phyloP scores from a whole-genome alignment of 768 basidiomycete species.

The Tremella yokohamensis region DNA sequence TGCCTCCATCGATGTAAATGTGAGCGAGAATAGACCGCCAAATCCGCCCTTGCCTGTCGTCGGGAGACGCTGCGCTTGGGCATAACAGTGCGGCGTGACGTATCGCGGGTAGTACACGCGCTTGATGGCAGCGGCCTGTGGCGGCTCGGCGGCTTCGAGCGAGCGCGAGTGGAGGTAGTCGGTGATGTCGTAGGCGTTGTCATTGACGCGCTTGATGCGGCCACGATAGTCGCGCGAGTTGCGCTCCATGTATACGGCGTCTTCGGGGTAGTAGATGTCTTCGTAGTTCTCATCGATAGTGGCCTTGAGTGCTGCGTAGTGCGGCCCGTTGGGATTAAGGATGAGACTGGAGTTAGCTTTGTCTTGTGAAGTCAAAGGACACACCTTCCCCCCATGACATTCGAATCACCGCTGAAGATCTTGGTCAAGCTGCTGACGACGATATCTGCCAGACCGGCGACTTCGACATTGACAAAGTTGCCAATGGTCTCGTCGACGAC shows the following conservation, averaged over 20 bases:
- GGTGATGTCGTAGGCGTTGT: conserved; percentile 76
- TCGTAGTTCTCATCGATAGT: conserved; percentile 64
- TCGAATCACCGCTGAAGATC: conserved; percentile 88
- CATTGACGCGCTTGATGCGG: conserved; percentile 72
- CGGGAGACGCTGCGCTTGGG: conserved; percentile 59
- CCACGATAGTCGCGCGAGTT: conserved; percentile 88
- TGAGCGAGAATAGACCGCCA: conserved; percentile 82
- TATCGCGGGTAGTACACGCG: conserved; percentile 89
- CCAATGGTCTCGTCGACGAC: conserved; percentile 93
- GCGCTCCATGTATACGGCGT: conserved; percentile 94
- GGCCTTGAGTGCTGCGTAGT: conserved; percentile 66
- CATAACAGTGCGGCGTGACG: conserved; percentile 67
- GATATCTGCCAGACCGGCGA: conserved; percentile 78
- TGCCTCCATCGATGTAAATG: conserved; percentile 67
- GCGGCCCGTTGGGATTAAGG: conserved; percentile 71
- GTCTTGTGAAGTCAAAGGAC: conserved; percentile 30
- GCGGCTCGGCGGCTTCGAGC: conserved; percentile 17
- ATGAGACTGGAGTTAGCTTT: conserved; percentile 61
- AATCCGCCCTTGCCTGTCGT: conserved; percentile 60
- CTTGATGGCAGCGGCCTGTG: conserved; percentile 60
- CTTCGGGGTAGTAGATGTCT: conserved; percentile 82
- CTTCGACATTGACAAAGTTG: conserved; percentile 88
- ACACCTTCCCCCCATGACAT: conserved; percentile 97
- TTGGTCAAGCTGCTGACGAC: conserved; percentile 89
- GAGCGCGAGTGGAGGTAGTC: conserved; percentile 67